Evolutionary conservation across 345 rosid genomes (phyloP), one percentile per base, ranked within the genome.

Genomic region (Nephelium lappaceum): DNA sequence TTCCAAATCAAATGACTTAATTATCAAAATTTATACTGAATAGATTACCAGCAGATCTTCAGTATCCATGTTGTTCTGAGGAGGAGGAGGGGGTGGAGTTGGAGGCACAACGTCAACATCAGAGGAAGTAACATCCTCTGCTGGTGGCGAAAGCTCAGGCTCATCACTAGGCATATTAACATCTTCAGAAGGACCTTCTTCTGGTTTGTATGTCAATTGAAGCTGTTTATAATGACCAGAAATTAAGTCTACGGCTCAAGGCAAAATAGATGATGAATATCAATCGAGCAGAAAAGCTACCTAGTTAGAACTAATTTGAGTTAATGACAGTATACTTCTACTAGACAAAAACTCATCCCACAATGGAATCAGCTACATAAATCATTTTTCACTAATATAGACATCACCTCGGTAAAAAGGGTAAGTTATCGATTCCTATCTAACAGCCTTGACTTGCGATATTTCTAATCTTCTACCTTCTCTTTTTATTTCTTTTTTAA

Each of bases 31-130:
- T 69, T 21, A 38, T 23, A 73, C 45, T 49, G 47, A 72, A 71
- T 39, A 63, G 45, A 74, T 73, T 86, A 97, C 99, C 97, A 94
- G 86, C 75, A 97, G 78, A 81, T 94, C 99, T 81, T 89, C 98
- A 4, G 95, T 86, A 55, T 91, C 93, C 67, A 80, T 67, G 73
- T 78, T 81, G 87, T 84, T 90, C 81, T 85, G 95, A 83, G 92
- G 81, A 67, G 91, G 80, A 70, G 87, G 84, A 38, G 85, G 79
- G 74, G 94, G 69, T 12, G 87, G 74, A 62, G 93, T 85, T 78
- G 87, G 74, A 10, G 87, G 79, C 11, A 84, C 83, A 72, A 63
- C 78, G 80, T 92, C 93, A 66, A 77, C 85, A 69, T 78, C 76
- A 73, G 83, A 74, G 74, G 78, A 83, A 73, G 85, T 85, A 63